Base-by-base conservation (phyloP, 2,329 filamentous ascomycete genomes). In the Fusarium sp. region DNA sequence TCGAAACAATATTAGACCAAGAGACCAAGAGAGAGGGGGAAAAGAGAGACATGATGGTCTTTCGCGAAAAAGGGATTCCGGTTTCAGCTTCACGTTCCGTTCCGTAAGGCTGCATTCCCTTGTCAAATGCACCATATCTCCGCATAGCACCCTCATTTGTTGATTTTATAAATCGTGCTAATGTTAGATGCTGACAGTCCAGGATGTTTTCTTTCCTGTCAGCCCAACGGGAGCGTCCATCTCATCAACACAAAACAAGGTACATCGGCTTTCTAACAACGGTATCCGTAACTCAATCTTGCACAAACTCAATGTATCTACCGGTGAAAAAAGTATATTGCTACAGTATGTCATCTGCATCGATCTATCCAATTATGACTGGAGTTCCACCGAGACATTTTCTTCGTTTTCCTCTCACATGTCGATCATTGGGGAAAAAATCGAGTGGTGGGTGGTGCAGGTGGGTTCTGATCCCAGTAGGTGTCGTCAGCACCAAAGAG, bases 401-500 rank as follows among this genome's bases (percentile, higher is more conserved):
- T 56, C 57, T 44, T 60, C 44, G 19, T 47, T 66, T 46, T 46
- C 35, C 56, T 47, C 46, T 35, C 33, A 46, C 14, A 44, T 54
- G 50, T 43, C 59, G 55, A 72, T 60, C 57, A 57, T 39, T 37
- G 61, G 37, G 39, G 45, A 27, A 65, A 46, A 62, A 51, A 10
- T 49, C 51, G 43, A 56, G 52, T 58, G 65, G 58, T 58, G 55
- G 63, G 63, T 67, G 32, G 53, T 62, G 61, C 58, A 59, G 60
- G 55, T 56, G 54, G 66, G 47, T 44, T 58, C 39, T 22, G 39
- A 63, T 61, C 63, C 61, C 19, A 52, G 66, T 48, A 62, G 59
- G 61, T 72, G 71, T 73, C 71, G 71, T 73, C 66, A 73, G 71
- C 71, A 68, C 49, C 59, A 62, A 59, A 51, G 47, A 45, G 41